Percentiles rank a stretch among this genome's conserved stretches.
These are phyloP conservation scores for Clarireedia monteithiana DNA, from an alignment of 2,329 filamentous ascomycete genomes.

Conservation along the genomic window DNA sequence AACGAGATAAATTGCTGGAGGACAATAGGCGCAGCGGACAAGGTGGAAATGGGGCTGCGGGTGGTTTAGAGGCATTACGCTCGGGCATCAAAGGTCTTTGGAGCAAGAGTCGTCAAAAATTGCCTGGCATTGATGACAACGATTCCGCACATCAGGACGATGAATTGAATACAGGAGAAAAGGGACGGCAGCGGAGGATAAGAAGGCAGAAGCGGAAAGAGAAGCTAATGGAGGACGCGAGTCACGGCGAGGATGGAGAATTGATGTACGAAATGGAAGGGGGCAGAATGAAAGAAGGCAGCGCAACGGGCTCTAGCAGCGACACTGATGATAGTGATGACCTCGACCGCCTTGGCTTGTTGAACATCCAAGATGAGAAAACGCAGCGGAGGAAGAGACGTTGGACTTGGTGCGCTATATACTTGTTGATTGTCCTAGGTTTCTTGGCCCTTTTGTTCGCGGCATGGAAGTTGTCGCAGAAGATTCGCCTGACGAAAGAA, in stretches of 20 bases:
- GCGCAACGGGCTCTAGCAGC: slow-evolving; percentile 53
- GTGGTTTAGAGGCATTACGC: slow-evolving; percentile 20
- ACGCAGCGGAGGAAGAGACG: slow-evolving; percentile 43
- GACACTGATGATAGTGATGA: slow-evolving; percentile 53
- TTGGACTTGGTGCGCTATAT: slow-evolving; percentile 46
- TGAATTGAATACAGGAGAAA: background rate
- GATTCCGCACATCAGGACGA: background rate
- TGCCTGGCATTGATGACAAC: slow-evolving; percentile 26
- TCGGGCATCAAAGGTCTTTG: slow-evolving; percentile 35
- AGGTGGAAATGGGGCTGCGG: slow-evolving; percentile 18
- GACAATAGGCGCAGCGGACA: slow-evolving; percentile 40
- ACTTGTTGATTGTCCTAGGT: slow-evolving; percentile 42
- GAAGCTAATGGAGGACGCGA: slow-evolving; percentile 43
- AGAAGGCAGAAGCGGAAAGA: slow-evolving; percentile 43
- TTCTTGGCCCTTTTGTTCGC: slow-evolving; percentile 49
- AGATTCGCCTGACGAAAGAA: slow-evolving; percentile 31
- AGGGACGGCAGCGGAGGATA: slow-evolving; percentile 42
- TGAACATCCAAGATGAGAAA: slow-evolving; percentile 38
- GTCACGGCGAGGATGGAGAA: slow-evolving; percentile 60
- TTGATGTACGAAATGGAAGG: slow-evolving; percentile 87
- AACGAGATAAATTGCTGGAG: slow-evolving; percentile 53
- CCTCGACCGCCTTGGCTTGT: slow-evolving; percentile 45
- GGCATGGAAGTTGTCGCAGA: slow-evolving; percentile 51
- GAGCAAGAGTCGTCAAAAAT: slow-evolving; percentile 23
- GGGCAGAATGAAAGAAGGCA: slow-evolving; percentile 62